These are phyloP conservation scores for Talaromyces nanjingensis DNA, from an alignment of 495 filamentous ascomycete species.

Conservation along the genomic window DNA sequence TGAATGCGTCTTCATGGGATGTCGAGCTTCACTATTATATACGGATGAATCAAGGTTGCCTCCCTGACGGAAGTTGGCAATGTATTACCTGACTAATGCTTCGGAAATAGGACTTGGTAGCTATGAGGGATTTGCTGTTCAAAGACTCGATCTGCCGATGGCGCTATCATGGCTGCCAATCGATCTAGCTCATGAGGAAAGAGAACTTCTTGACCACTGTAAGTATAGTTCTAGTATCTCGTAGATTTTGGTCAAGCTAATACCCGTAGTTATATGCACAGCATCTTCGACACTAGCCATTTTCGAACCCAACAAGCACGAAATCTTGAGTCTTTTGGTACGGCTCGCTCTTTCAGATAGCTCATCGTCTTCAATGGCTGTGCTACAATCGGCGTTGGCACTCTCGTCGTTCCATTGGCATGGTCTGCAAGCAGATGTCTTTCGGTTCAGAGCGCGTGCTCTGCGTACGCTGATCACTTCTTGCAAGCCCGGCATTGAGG, in stretches of 20 bases:
- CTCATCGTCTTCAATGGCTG: background rate
- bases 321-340: constrained; percentile 1
- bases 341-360: constrained; percentile 5
- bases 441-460: background rate
- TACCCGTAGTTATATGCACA: constrained; percentile 1
- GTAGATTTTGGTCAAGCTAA: background rate
- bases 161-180: constrained; percentile 5
- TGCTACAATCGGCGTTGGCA: constrained; percentile 3
- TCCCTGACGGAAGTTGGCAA: background rate
- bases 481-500: background rate
- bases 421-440: constrained; percentile 2
- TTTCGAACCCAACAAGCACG: constrained; percentile 4
- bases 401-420: constrained; percentile 2
- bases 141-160: background rate
- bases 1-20: constrained; percentile 4
- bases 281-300: constrained; percentile 3
- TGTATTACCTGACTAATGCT: background rate
- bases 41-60: constrained; percentile 4
- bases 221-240: background rate
- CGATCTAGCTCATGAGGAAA: background rate
- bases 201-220: constrained; percentile 5
- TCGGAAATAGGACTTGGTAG: constrained; percentile 5
- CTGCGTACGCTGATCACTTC: constrained; percentile 3
- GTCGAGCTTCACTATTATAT: background rate
- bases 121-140: background rate